These are phyloP conservation scores for Astragalus membranaceus DNA, from an alignment of 306 rosid genomes.

Conservation along the genomic window DNA sequence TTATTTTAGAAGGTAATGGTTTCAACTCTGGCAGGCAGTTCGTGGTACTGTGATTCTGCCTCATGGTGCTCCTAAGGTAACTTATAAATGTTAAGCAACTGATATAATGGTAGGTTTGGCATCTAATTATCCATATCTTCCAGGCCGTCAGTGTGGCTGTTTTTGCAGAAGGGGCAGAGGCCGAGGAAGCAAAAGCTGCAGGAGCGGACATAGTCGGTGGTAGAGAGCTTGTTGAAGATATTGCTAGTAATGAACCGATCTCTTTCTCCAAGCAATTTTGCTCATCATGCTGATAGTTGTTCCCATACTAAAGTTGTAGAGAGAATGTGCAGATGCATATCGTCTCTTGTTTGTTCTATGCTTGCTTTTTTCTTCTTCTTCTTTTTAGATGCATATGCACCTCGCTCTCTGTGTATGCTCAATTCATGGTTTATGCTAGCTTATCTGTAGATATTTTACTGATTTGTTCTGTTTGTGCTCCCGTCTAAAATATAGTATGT, in stretches of 20 bases:
- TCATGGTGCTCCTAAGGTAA: slow-evolving; percentile 93
- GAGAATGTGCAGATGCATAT: neutral
- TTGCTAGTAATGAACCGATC: slow-evolving; percentile 68
- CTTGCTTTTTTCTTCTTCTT: neutral
- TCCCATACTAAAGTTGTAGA: neutral
- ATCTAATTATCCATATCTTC: slow-evolving; percentile 32
- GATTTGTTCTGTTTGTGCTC: neutral
- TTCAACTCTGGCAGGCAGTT: slow-evolving; percentile 73
- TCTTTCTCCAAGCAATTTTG: slow-evolving; percentile 15
- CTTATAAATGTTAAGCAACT: neutral
- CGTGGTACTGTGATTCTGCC: slow-evolving; percentile 90
- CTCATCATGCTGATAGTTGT: neutral
- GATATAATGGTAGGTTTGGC: slow-evolving; percentile 23
- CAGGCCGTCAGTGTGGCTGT: slow-evolving; percentile 93
- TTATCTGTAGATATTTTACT: neutral
- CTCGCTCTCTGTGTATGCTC: neutral
- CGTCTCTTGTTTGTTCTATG: slow-evolving; percentile 11
- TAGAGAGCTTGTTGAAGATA: slow-evolving; percentile 78
- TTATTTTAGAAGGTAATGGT: slow-evolving; percentile 23
- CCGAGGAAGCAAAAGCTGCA: slow-evolving; percentile 96
- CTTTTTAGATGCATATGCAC: neutral
- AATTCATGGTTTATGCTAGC: neutral
- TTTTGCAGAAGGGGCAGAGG: slow-evolving; percentile 96
- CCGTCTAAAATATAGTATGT: neutral
- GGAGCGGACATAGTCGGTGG: slow-evolving; percentile 99